Percentiles rank a stretch among this genome's conserved stretches.
Conservation (phyloP, 768 basidiomycete species). For the Crucibulum laeve region DNA sequence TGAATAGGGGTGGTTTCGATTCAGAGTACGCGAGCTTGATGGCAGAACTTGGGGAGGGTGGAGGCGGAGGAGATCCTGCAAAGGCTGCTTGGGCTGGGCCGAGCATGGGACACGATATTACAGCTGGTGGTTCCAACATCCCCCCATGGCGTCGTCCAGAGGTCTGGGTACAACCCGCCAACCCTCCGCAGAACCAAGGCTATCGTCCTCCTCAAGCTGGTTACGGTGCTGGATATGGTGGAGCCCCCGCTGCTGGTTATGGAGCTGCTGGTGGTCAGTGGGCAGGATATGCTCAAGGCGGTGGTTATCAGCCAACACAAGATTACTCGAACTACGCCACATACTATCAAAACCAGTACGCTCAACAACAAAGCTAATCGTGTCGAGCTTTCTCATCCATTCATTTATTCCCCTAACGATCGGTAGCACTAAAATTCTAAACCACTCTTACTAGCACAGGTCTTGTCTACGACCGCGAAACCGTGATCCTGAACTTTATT, state of each 20-base stretch:
- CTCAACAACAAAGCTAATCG: slow-evolving; percentile 61
- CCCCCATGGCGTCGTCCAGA: slow-evolving; percentile 92
- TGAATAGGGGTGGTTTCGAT: slow-evolving; percentile 81
- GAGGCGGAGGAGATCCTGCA: slow-evolving; percentile 45
- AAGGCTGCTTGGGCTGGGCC: slow-evolving; percentile 51
- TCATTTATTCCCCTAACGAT: slow-evolving; percentile 40
- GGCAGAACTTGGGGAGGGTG: slow-evolving; percentile 93
- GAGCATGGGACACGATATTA: slow-evolving; percentile 57
- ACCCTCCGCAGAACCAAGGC: slow-evolving; percentile 49
- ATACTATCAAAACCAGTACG: slow-evolving; percentile 87
- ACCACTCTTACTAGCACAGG: slow-evolving; percentile 27
- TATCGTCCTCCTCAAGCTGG: slow-evolving; percentile 67
- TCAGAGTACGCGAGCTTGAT: slow-evolving; percentile 96
- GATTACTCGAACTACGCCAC: slow-evolving; percentile 83
- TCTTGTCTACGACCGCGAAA: slow-evolving; percentile 4
- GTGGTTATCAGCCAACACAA: slow-evolving; percentile 50
- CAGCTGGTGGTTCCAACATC: slow-evolving; percentile 73
- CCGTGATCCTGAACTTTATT: background rate
- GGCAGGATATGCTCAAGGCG: slow-evolving; percentile 42
- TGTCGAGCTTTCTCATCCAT: slow-evolving; percentile 15
- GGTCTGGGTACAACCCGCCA: slow-evolving; percentile 66
- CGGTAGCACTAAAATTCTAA: slow-evolving; percentile 34
- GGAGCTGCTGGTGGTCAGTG: slow-evolving; percentile 37
- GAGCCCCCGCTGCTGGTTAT: slow-evolving; percentile 34
- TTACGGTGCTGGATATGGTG: slow-evolving; percentile 45